Base-by-base conservation (phyloP, 2,329 filamentous ascomycete genomes). In the Xylariaceae sp. region DNA sequence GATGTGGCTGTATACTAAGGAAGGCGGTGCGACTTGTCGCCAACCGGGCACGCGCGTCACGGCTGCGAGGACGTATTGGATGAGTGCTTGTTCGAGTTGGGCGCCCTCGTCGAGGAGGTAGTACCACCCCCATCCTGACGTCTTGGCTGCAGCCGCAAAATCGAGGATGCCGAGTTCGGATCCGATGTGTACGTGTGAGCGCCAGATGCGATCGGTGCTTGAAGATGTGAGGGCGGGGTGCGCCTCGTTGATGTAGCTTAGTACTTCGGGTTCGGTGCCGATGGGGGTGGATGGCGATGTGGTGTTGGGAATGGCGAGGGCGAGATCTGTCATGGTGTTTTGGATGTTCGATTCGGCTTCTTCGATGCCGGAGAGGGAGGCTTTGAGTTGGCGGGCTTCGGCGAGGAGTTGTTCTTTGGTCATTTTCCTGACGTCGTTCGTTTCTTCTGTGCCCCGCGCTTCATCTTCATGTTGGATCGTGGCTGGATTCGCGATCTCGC, bases 41-140 rank as follows among this genome's bases (percentile, higher is more conserved):
- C 90, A 99, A 44, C 89, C 89, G 56, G 51, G 53, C 5, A 49
- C 18, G 11, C 54, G 54, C 48, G 84, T 82, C 9, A 89, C 88
- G 1, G 88, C 81, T 10, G 78, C 76, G 3, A 97, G 77, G 0
- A 94, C 86, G 67, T 95, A 96, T 66, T 92, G 86, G 11, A 97
- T 74, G 3, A 99, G 79, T 0, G 94, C 94, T 66, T 97, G 92
- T 71, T 99, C 94, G n/a, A 99, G 80, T 67, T 94, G 82, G 0
- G 91, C 91, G 9, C 85, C 94, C 63, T 95, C 91, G 64, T 92
- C 89, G n/a, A 89, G 76, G 11, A 99, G 82, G 70, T 90, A 97
- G 73, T 99, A 99, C 89, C 90, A 99, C 1, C 94, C 94, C 92
- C 92, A 99, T 35, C 94, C 94, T 3, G 86, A 89, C 1, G 89